These are phyloP conservation scores for Fusarium transvaalense DNA, from an alignment of 2,329 filamentous ascomycete genomes.

Conservation along the genomic window DNA sequence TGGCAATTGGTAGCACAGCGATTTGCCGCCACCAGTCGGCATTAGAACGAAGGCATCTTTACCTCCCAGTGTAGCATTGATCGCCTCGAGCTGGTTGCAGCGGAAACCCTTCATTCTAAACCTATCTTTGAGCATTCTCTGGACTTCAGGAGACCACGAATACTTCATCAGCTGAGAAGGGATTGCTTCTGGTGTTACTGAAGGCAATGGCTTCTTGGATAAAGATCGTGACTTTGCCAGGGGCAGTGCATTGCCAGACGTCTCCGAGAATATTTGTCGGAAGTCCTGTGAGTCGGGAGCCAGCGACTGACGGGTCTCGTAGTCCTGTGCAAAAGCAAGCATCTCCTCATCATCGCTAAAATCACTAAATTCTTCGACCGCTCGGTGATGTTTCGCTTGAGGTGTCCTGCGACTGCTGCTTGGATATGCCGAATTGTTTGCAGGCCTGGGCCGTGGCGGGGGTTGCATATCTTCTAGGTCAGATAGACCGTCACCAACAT, in stretches of 20 bases:
- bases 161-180: conserved; percentile 71
- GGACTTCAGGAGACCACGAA: conserved; percentile 89
- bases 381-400: conserved; percentile 39
- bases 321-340: conserved; percentile 64
- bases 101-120: conserved; percentile 91
- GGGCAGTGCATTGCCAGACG: conserved; percentile 60
- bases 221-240: conserved; percentile 51
- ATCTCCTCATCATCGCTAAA: conserved; percentile 66
- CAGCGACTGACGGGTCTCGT: conserved; percentile 58
- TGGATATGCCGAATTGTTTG: conserved; percentile 14
- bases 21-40: conserved; percentile 98
- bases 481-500: conserved; percentile 47
- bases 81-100: conserved; percentile 91
- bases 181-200: conserved; percentile 51
- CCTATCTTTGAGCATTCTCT: conserved; percentile 80
- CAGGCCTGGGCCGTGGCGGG: conserved; percentile 22
- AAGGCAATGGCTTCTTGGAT: conserved; percentile 51
- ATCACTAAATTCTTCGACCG: conserved; percentile 58
- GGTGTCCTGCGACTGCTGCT: conserved; percentile 30
- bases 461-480: conserved; percentile 50
- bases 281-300: conserved; percentile 39
- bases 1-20: conserved; percentile 94
- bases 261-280: conserved; percentile 60
- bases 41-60: conserved; percentile 96
- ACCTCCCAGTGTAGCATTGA: conserved; percentile 89